Evolutionary conservation across 2,329 filamentous ascomycete genomes (phyloP), one percentile per base, ranked within the genome.

Genomic region (Aspergillus unguis): DNA sequence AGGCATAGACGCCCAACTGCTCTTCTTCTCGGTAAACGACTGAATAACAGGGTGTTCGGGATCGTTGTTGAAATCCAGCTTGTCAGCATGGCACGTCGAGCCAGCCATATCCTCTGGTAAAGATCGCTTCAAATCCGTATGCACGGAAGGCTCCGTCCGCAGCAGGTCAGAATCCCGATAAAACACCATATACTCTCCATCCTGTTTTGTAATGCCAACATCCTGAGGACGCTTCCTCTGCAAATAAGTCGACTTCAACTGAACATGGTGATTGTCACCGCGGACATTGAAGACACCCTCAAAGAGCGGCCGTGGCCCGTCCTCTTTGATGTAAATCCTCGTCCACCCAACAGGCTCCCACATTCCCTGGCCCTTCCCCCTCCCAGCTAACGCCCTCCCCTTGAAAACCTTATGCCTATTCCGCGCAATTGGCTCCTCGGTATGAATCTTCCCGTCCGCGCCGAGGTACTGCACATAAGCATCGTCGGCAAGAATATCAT

Each of bases 281-380:
- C 88, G 77, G 35, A 97, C 75, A 32, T 86, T 85, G 69, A 97
- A 96, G 2, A 87, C 87, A 48, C 94, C 94, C 71, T 96, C 90
- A 62, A 99, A 99, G 29, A 96, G 71, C 25, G 94, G 94, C 11
- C 81, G 68, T 38, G 77, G 71, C 2, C 94, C 94, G 73, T 99
- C 94, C 57, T 80, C 78, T 61, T 84, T 81, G 8, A 99, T 77
- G 44, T 85, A 84, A 56, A 97, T 84, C 53, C 94, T 82, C 40
- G 92, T 90, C 89, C 90, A 96, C 41, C 94, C 94, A 11, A 86
- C 87, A 58, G 86, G 84, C 50, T 84, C 84, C 90, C 91, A 97
- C 59, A 84, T 81, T 6, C 81, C 77, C 47, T 80, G 80, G 3
- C 81, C 77, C 47, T 79, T 80, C 5, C 79, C 75, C 25, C 81